These are phyloP conservation scores for Boletus subparvulus DNA, from an alignment of 768 basidiomycete genomes.

Conservation along the genomic window DNA sequence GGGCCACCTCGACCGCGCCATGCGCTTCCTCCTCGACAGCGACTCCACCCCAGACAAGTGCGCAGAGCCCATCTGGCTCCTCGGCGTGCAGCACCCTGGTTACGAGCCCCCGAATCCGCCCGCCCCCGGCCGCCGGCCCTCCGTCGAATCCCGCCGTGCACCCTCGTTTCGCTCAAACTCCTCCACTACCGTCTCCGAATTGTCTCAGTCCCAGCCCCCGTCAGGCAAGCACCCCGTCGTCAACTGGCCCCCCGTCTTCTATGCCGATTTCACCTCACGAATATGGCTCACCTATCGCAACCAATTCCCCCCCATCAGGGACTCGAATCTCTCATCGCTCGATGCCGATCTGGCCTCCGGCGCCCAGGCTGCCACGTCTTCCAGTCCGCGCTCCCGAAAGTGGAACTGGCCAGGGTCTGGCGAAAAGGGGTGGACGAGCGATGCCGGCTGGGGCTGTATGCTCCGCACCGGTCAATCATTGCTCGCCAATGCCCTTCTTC, in stretches of 20 bases:
- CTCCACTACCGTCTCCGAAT: conserved; percentile 34
- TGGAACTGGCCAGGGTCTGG: conserved; percentile 66
- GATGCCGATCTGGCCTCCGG: conserved; percentile 35
- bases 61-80: conserved; percentile 82
- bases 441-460: conserved; percentile 94
- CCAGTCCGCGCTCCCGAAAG: conserved; percentile 47
- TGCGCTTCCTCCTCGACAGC: conserved; percentile 87
- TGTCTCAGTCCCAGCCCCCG: conserved; percentile 39
- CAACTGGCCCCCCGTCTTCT: conserved; percentile 81
- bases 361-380: conserved; percentile 35
- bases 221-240: conserved; percentile 33
- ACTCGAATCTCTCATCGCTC: conserved; percentile 48
- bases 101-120: conserved; percentile 48
- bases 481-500: conserved; percentile 75
- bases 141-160: conserved; percentile 40
- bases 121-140: conserved; percentile 38
- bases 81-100: conserved; percentile 80
- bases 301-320: conserved; percentile 79
- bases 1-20: conserved; percentile 76
- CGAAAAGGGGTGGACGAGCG: conserved; percentile 80
- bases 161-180: conserved; percentile 47
- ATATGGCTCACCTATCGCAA: conserved; percentile 93
- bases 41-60: conserved; percentile 86
- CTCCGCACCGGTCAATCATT: conserved; percentile 82
- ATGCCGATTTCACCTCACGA: conserved; percentile 83